Evolutionary conservation across 805 yeast genomes (phyloP).

Genomic region (Tetrapisispora namnaoensis): DNA sequence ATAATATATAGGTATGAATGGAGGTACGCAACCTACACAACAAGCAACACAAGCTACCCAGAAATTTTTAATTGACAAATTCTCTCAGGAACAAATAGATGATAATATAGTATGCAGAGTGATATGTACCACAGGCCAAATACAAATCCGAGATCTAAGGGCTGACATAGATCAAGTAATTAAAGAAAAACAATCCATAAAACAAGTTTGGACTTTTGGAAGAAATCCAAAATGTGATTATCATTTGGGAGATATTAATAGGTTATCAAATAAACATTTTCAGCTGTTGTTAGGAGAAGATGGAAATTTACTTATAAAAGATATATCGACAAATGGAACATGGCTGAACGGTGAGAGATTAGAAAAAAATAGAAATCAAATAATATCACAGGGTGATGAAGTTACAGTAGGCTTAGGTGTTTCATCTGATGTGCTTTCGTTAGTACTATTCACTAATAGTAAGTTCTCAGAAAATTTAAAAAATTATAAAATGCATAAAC

Average conservation of each 20-base stretch:
- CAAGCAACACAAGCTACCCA: conserved; percentile 36
- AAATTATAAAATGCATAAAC: conserved; percentile 7
- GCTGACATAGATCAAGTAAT: conserved; percentile 27
- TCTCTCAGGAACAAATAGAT: conserved; percentile 32
- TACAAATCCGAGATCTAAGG: conserved; percentile 37
- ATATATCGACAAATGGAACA: conserved; percentile 87
- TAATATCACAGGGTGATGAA: conserved; percentile 87
- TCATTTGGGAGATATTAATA: conserved; percentile 47
- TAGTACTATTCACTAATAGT: conserved; percentile 38
- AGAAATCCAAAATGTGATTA: conserved; percentile 58
- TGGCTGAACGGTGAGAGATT: conserved; percentile 65
- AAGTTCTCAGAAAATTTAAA: conserved; percentile 23
- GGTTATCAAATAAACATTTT: conserved; percentile 69
- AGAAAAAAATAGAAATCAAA: conserved; percentile 68
- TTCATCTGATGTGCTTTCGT: conserved; percentile 48
- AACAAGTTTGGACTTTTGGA: conserved; percentile 61
- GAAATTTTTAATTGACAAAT: conserved; percentile 26
- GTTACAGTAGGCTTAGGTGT: conserved; percentile 85
- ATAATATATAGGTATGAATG: conserved; percentile 19
- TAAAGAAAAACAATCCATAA: conserved; percentile 17
- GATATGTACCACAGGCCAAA: conserved; percentile 52
- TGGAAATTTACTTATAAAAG: conserved; percentile 42
- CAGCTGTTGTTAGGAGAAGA: conserved; percentile 56
- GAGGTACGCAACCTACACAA: conserved; percentile 35
- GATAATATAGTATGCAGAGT: conserved; percentile 42